phyloP scores from a whole-genome alignment of 495 filamentous ascomycete species.

The Aspergillus campestris region DNA sequence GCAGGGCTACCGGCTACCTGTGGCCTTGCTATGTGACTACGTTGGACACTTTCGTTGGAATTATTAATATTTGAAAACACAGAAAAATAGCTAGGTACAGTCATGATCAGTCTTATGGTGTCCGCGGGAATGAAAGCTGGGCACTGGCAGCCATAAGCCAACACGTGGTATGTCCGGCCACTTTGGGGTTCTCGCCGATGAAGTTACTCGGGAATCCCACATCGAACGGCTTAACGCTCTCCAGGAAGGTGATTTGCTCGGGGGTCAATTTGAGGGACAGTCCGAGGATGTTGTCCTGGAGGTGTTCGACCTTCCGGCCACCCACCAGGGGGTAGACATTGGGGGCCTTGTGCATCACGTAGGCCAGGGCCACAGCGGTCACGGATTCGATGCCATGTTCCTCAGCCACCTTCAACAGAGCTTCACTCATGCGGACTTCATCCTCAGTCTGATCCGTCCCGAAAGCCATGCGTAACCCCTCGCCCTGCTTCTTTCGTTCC shows the following conservation, averaged over 20 bases:
- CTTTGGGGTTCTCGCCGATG: constrained; percentile 30
- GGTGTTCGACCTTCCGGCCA: constrained; percentile 50
- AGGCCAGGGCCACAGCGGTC: constrained; percentile 57
- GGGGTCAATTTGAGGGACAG: constrained; percentile 41
- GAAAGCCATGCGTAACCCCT: constrained; percentile 12
- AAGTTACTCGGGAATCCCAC: constrained; percentile 46
- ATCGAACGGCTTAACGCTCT: constrained; percentile 39
- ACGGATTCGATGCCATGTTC: constrained; percentile 37
- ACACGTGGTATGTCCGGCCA: constrained; percentile 9
- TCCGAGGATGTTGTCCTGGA: constrained; percentile 51
- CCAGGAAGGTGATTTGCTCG: constrained; percentile 48
- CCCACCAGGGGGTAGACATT: constrained; percentile 69
- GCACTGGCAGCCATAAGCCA: constrained; percentile 1
- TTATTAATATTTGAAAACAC: no score
- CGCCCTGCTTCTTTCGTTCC: constrained; percentile 19
- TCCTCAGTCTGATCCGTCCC: constrained; percentile 22
- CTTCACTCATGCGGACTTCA: constrained; percentile 35
- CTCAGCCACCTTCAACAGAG: constrained; percentile 44
- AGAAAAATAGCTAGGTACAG: no score
- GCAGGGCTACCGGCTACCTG: no score
- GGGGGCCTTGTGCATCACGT: constrained; percentile 59
- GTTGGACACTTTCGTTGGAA: no score
- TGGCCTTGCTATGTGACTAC: no score
- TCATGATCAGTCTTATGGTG: no score
- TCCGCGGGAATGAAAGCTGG: neutral